phyloP scores from a whole-genome alignment of 2,329 filamentous ascomycete genomes.

The Dactylellina drechsleri region DNA sequence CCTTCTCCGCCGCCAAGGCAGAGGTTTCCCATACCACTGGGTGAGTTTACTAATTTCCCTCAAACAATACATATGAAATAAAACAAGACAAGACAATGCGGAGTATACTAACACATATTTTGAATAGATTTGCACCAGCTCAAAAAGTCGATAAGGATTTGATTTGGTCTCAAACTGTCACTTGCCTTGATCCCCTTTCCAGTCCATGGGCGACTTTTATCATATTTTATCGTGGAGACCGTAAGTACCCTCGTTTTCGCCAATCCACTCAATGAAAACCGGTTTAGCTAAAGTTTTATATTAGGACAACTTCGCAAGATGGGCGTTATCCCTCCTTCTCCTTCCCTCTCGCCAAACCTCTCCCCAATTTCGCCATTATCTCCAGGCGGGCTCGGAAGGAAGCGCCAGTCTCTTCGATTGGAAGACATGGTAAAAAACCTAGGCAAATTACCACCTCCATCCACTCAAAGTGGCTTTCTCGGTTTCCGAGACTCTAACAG shows the following conservation, averaged over 20 bases:
- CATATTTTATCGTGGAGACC: slow-evolving; percentile 95
- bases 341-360: slow-evolving; percentile 62
- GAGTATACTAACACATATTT: not conserved
- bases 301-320: slow-evolving; percentile 95
- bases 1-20: slow-evolving; percentile 48
- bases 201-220: slow-evolving; percentile 97
- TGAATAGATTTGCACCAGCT: slow-evolving; percentile 67
- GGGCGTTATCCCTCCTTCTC: slow-evolving; percentile 80
- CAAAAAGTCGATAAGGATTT: slow-evolving; percentile 82
- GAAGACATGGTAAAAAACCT: slow-evolving; percentile 52
- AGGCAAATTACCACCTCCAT: slow-evolving; percentile 45
- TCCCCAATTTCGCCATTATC: slow-evolving; percentile 43
- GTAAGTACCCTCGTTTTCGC: slow-evolving; percentile 68
- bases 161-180: slow-evolving; percentile 99
- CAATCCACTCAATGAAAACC: not conserved
- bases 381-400: slow-evolving; percentile 22
- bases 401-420: slow-evolving; percentile 49
- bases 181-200: slow-evolving; percentile 93
- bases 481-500: slow-evolving; percentile 44
- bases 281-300: not conserved
- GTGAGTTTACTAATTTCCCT: slow-evolving; percentile 11
- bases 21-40: slow-evolving; percentile 53
- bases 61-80: not conserved
- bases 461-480: slow-evolving; percentile 46
- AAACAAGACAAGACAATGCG: not conserved